Conservation (phyloP, 164 flowering plant genomes). For the Vitis cinerea region DNA sequence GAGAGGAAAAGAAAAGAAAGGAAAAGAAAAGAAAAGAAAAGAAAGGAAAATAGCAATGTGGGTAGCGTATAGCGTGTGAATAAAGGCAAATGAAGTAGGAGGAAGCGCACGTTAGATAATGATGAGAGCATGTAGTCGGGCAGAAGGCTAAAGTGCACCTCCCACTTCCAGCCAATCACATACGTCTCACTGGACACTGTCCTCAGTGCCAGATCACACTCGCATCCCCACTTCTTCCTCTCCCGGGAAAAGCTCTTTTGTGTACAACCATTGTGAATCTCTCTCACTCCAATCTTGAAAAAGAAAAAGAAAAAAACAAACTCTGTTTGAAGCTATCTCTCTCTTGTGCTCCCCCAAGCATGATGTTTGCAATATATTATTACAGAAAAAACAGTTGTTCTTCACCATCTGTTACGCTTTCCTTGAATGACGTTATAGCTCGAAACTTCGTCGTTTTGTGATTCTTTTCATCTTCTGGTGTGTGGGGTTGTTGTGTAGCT, state of each 20-base stretch:
- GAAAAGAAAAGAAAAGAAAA: too few relatives aligned
- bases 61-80: too few relatives aligned
- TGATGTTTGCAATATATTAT: not conserved
- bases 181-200: conserved; percentile 2
- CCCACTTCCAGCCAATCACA: not conserved
- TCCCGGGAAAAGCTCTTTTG: not conserved
- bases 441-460: conserved; percentile 24
- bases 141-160: not conserved
- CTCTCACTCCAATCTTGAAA: not conserved
- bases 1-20: too few relatives aligned
- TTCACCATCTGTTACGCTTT: conserved; percentile 13
- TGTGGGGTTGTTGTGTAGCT: conserved; percentile 8
- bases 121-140: conserved; percentile 5
- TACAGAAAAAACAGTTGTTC: not conserved
- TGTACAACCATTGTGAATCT: not conserved
- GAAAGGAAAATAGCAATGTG: too few relatives aligned
- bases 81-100: too few relatives aligned
- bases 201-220: not conserved
- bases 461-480: conserved; percentile 12
- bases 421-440: conserved; percentile 23
- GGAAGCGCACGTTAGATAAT: conserved; percentile 8
- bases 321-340: not conserved
- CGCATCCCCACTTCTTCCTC: not conserved
- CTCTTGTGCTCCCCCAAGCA: not conserved
- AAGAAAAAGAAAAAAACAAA: not conserved